Evolutionary conservation across 768 basidiomycete species (phyloP), one percentile per base, ranked within the genome.

Genomic region (Termitomyces sp.): DNA sequence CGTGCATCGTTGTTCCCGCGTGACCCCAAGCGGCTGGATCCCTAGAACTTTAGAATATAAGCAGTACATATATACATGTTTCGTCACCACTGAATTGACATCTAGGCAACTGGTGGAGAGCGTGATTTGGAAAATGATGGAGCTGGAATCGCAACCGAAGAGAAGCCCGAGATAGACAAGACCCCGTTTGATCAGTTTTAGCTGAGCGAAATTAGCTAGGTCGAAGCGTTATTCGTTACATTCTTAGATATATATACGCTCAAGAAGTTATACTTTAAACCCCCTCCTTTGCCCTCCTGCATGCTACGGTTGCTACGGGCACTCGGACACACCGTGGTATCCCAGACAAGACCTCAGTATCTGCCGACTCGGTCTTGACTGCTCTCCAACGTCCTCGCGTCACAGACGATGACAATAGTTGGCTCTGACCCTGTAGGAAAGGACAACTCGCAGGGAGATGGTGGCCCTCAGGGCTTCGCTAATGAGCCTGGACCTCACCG

Each of bases 1-100:
- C 79, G 93, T 52, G 95, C 93, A 28, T 91, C 91, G 28, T 70
- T 98, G 69, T 98, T 98, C 87, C 97, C 97, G 14, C 84, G 97
- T 68, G 97, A 98, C 77, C 97, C 97, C 58, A 96, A 94, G 78
- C 82, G 96, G 58, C 78, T 98, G 64, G 91, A 92, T 65, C 95
- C 95, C 46, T 98, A 74, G 76, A 65, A 18, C 95, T 95, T 41
- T 96, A 74, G 76, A 64, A 53, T 16, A 28, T 10, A 38, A 7
- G 3, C 1, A 38, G 16, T 66, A 61, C 61, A n/a, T 26, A 30
- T 9, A 12, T 30, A 23, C 50, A 26, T 35, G 28, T 53, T 18
- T 32, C 32, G 32, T 32, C 18, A 50, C 30, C 40, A 12, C n/a
- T 41, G 36, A 53, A 35, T 58, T 28, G 43, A 36, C 33, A 44